phyloP scores from a whole-genome alignment of 2,329 filamentous ascomycete species.

The Sordariomycetes sp. region DNA sequence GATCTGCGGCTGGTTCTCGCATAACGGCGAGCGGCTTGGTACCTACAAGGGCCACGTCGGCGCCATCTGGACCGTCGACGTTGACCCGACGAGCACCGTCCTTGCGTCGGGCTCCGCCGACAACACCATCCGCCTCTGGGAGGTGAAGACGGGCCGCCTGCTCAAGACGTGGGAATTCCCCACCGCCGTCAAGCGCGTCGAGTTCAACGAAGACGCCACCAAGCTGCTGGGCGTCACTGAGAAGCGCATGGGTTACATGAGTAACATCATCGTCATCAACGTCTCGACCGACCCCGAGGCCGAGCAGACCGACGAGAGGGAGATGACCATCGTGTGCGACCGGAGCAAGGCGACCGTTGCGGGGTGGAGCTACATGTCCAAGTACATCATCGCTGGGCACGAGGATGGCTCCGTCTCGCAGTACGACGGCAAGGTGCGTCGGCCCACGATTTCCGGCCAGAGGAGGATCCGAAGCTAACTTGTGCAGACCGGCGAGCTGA shows the following conservation, averaged over 20 bases:
- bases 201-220: constrained; percentile 90
- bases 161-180: constrained; percentile 97
- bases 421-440: constrained; percentile 73
- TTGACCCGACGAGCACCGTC: constrained; percentile 82
- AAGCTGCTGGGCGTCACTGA: constrained; percentile 89
- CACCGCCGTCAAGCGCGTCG: constrained; percentile 93
- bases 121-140: constrained; percentile 96
- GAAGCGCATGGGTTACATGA: constrained; percentile 94
- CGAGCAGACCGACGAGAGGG: constrained; percentile 73
- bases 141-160: constrained; percentile 81
- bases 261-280: constrained; percentile 86
- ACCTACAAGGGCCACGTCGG: constrained; percentile 96
- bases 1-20: constrained; percentile 92
- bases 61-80: constrained; percentile 97
- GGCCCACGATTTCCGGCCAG: neutral
- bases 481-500: constrained; percentile 3
- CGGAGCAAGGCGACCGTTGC: constrained; percentile 96
- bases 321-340: constrained; percentile 80
- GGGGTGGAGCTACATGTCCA: constrained; percentile 86
- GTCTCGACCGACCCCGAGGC: constrained; percentile 73
- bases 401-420: constrained; percentile 87
- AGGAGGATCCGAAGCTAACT: neutral
- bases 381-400: constrained; percentile 96
- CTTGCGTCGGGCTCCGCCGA: constrained; percentile 93
- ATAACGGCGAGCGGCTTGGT: constrained; percentile 95